Base-by-base conservation (phyloP, 1,284 basidiomycete genomes). In the Cryptococcus depauperatus region DNA sequence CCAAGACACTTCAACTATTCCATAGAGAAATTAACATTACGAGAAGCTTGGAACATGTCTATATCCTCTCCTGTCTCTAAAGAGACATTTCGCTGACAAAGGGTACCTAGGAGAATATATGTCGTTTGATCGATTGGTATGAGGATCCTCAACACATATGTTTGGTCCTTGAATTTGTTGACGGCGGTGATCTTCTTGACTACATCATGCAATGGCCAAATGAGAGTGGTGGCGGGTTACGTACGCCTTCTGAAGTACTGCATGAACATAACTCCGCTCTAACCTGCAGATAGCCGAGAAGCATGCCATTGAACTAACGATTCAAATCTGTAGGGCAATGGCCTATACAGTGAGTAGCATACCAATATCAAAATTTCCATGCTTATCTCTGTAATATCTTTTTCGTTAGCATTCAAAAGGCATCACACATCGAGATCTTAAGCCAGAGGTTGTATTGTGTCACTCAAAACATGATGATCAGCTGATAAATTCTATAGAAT, bases 181-280 rank as follows among this genome's bases (percentile, higher is more conserved):
- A 83, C 23, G 90, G 91, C 14, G 90, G 89, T 1, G 89, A 95
- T 66, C 73, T 96, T n/a, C 74, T 93, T 14, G 84, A 89, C 53
- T 81, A 79, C 57, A 88, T 91, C 51, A 62, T 86, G 38, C 73
- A 66, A 13, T 61, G 47, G 22, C 51, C 53, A 5, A 51, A 35
- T 25, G 59, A 69, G 5, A 65, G 70, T 3, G 57, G 49, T 5
- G n/a, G n/a, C n/a, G 67, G 83, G 2, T 59, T 88, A 2, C 52
- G 83, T 85, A 58, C 66, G 81, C 75, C 9, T 8, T 14, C 7
- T 27, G 22, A 35, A 35, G n/a, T 28, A 10, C 27, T 41, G 6
- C 23, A 16, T 16, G 10, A 14, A 2, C 11, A 9, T 3, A 19
- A 9, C 16, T 22, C 7, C 6, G 5, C 25, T 37, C 25, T 37